Evolutionary conservation across 768 basidiomycete species (phyloP), one percentile per base, ranked within the genome.

Genomic region (Rhizopogon vinicolor): DNA sequence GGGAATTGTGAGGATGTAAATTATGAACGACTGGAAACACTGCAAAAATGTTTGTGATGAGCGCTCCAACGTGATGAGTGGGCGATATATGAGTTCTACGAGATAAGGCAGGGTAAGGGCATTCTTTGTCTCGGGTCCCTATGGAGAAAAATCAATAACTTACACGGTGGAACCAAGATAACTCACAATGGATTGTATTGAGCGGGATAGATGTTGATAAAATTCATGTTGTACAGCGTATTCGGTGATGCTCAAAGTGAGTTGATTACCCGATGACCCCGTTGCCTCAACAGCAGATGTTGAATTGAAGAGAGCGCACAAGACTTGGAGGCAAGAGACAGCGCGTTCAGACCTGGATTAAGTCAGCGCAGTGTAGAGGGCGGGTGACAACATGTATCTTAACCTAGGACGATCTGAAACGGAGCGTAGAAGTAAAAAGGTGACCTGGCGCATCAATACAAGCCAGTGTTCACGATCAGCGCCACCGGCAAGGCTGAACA

Each of bases 1-100:
- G 0, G 90, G 88, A 43, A 95, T 75, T 1, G 86, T 79, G 55
- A 96, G 75, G 53, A 95, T 81, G 57, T 74, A 68, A 14, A 73
- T 64, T 52, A 89, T 60, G 29, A 89, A 62, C 16, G 68, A 63
- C 31, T 68, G 59, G 14, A 86, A 63, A 42, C 75, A 67, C 57
- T 58, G 60, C 6, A 67, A 28, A 44, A 63, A 66, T 14, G 37
- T 25, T 29, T 59, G 58, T 10, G 64, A 70, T 22, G 76, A 79
- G 42, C 66, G 81, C 7, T 62, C 18, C 33, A 63, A 29, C 29
- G 52, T 55, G 7, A 37, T 39, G 25, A 70, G 53, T 1, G 69
- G 66, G 25, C 70, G 58, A 45, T 58, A 59, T 13, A 60, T n/a
- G 42, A 70, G 62, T 46, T 61, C 65, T 45, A 68, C 66, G 13